These are phyloP conservation scores for Dioszegia hungarica DNA, from an alignment of 768 basidiomycete species.

Conservation along the genomic window DNA sequence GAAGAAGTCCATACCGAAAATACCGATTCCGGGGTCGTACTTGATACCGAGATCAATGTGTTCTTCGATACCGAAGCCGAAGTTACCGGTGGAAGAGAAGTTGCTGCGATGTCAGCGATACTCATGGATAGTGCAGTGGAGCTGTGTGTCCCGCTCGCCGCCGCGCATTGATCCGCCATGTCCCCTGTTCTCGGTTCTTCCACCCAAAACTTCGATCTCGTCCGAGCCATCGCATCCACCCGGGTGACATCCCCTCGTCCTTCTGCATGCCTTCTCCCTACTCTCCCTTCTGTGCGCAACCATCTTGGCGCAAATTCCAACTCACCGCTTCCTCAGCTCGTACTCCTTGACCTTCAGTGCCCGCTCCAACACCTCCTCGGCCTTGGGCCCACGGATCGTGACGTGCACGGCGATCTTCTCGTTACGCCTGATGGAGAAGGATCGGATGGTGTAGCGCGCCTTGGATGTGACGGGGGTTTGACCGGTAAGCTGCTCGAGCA, in stretches of 20 bases:
- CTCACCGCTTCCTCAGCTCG: conserved; percentile 72
- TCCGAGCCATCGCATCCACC: too few relatives aligned
- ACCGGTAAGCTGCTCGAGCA: conserved; percentile 97
- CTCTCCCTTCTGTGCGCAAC: not conserved
- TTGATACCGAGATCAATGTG: conserved; percentile 98
- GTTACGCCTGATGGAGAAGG: conserved; percentile 98
- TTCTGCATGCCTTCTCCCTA: not conserved
- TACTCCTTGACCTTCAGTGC: conserved; percentile 99
- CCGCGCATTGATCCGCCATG: too few relatives aligned
- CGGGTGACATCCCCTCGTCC: too few relatives aligned
- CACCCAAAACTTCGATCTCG: too few relatives aligned
- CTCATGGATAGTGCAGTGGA: too few relatives aligned
- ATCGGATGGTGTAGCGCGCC: conserved; percentile 98
- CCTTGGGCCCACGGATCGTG: conserved; percentile 98
- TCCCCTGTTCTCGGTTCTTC: too few relatives aligned
- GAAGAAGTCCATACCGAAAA: conserved; percentile 97
- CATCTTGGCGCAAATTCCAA: conserved; percentile 1
- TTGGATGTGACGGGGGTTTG: conserved; percentile 99
- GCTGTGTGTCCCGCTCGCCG: too few relatives aligned
- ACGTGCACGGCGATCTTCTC: conserved; percentile 99
- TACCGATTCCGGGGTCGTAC: conserved; percentile 97
- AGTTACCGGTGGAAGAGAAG: conserved; percentile 99
- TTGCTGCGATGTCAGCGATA: conserved; percentile 55
- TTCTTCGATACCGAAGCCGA: conserved; percentile 93
- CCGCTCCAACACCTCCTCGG: conserved; percentile 98